A percentile compares a stretch with the other conserved stretches of the same genome.
Evolutionary conservation across 2,329 filamentous ascomycete species (phyloP).

Genomic region (Botrytis medusae): DNA sequence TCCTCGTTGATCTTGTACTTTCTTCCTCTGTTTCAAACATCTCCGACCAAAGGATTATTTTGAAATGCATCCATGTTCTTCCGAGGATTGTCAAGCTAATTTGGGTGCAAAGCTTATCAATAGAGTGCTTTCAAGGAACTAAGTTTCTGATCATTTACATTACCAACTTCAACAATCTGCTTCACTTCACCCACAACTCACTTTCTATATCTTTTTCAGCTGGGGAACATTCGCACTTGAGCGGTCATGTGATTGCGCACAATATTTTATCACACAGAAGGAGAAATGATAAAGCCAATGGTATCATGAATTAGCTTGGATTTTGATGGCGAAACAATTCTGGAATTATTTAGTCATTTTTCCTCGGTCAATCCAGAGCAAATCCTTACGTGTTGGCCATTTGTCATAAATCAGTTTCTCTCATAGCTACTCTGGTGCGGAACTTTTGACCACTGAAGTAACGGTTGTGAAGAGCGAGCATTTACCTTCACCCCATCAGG

Average conservation of each 20-base stretch:
- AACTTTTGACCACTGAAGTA: fast-evolving
- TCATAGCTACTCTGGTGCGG: fast-evolving
- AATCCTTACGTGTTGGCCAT: not conserved
- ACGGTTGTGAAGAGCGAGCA: not conserved
- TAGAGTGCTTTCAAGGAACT: no score
- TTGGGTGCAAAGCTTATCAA: no score
- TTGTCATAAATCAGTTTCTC: not conserved
- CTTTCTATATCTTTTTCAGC: not conserved
- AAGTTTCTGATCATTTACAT: no score
- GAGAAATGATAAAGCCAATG: no score
- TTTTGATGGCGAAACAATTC: not conserved
- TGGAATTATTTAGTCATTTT: fast-evolving
- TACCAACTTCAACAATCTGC: not conserved
- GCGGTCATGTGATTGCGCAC: fast-evolving
- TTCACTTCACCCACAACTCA: not conserved
- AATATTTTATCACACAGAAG: fast-evolving
- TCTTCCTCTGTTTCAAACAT: no score
- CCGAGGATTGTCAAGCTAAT: no score
- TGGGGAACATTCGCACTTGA: not conserved
- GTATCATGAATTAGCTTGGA: not conserved
- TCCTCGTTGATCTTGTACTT: no score
- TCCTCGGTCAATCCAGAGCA: not conserved
- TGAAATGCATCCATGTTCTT: no score
- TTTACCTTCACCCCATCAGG: no score
- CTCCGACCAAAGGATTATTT: no score